phyloP scores from a whole-genome alignment of 192 early-diverging fungal genomes.

The Coemansia sp. region DNA sequence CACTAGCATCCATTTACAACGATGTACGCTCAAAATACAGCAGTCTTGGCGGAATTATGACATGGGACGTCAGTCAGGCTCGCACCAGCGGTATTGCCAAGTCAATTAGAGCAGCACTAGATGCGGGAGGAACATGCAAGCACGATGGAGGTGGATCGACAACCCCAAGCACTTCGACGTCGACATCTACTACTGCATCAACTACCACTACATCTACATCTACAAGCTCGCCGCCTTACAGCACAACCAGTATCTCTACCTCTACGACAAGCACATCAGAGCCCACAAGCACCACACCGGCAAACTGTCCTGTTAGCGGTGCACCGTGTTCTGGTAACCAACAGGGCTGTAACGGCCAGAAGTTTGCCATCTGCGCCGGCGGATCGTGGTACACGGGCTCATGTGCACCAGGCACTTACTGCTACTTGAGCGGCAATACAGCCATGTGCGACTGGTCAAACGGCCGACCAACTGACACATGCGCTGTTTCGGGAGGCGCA shows the following conservation, averaged over 20 bases:
- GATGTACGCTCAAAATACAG: slow-evolving; percentile 48
- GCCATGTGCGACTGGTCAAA: slow-evolving; percentile 50
- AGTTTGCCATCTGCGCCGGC: slow-evolving; percentile 52
- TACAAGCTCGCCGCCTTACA: slow-evolving; percentile 12
- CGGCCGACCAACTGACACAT: slow-evolving; percentile 39
- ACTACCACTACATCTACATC: neutral
- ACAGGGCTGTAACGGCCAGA: slow-evolving; percentile 48
- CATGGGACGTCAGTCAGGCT: slow-evolving; percentile 58
- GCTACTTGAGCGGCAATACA: slow-evolving; percentile 31
- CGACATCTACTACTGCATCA: slow-evolving; percentile 3
- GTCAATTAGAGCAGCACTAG: slow-evolving; percentile 27
- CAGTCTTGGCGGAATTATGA: slow-evolving; percentile 72
- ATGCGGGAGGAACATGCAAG: slow-evolving; percentile 26
- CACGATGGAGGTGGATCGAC: neutral
- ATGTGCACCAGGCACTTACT: slow-evolving; percentile 52
- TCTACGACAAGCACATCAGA: slow-evolving; percentile 6
- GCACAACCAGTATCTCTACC: slow-evolving; percentile 16
- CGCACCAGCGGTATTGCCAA: slow-evolving; percentile 44
- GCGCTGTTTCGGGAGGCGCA: slow-evolving; percentile 26
- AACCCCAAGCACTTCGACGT: neutral
- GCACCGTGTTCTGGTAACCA: slow-evolving; percentile 37
- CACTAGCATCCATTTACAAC: slow-evolving; percentile 45
- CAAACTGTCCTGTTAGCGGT: slow-evolving; percentile 46
- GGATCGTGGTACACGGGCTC: slow-evolving; percentile 46
- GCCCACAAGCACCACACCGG: slow-evolving; percentile 24